Conservation (phyloP, 768 basidiomycete species). For the Leccinum disarticulatum region DNA sequence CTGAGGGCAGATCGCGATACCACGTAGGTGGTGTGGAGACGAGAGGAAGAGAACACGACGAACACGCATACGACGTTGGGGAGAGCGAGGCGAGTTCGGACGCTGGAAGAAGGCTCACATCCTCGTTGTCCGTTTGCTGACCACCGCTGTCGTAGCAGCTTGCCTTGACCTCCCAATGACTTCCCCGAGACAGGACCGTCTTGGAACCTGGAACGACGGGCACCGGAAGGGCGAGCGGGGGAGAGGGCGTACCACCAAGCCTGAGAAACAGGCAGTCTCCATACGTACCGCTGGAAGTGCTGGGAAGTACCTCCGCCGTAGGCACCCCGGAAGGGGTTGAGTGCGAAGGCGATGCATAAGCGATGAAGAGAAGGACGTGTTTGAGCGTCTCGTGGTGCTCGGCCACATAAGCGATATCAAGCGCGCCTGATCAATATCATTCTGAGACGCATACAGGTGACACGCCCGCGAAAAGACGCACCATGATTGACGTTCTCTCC, state of each 20-base stretch:
- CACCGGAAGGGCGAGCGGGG: conserved; percentile 56
- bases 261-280: conserved; percentile 64
- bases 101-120: conserved; percentile 62
- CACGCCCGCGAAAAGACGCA: conserved; percentile 7
- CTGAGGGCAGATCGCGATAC: conserved; percentile 89
- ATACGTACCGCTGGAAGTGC: conserved; percentile 37
- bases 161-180: conserved; percentile 76
- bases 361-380: conserved; percentile 74
- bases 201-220: conserved; percentile 60
- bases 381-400: conserved; percentile 88
- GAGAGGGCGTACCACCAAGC: conserved; percentile 55
- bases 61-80: conserved; percentile 72
- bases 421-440: conserved; percentile 20
- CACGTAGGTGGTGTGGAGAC: conserved; percentile 48
- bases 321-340: conserved; percentile 44
- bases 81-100: conserved; percentile 52
- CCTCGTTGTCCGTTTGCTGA: conserved; percentile 24
- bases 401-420: conserved; percentile 53
- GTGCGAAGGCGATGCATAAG: conserved; percentile 20
- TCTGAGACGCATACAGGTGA: conserved; percentile 1
- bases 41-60: conserved; percentile 77
- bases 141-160: conserved; percentile 29
- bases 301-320: conserved; percentile 62
- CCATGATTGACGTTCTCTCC: conserved; percentile 15
- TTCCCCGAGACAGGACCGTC: conserved; percentile 51